phyloP scores from a whole-genome alignment of 2,329 filamentous ascomycete species.

The Seiridium cupressi region DNA sequence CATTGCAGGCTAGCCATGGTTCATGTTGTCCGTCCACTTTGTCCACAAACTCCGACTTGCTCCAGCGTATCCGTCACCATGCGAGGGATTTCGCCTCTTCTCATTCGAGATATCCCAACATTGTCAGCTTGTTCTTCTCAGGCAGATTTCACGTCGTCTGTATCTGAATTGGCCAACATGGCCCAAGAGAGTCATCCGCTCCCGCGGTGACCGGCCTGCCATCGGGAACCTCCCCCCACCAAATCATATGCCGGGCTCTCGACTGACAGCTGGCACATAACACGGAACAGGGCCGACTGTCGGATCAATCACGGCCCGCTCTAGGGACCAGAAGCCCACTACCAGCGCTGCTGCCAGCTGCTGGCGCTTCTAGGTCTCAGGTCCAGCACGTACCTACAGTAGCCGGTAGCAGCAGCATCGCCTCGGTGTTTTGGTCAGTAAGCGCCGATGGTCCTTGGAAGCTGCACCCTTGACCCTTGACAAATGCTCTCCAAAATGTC shows the following conservation, averaged over 20 bases:
- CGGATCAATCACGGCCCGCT: not conserved
- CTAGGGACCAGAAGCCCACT: not conserved
- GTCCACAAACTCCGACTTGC: not conserved
- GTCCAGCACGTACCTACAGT: too few relatives aligned
- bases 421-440: constrained; percentile 4
- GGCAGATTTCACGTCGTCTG: not conserved
- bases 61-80: not conserved
- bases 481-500: constrained; percentile 1
- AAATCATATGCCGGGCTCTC: not conserved
- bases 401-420: not conserved
- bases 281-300: too few relatives aligned
- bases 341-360: too few relatives aligned
- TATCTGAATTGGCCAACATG: not conserved
- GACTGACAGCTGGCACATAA: not conserved
- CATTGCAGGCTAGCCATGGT: not conserved
- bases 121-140: not conserved
- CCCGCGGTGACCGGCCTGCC: not conserved
- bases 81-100: not conserved
- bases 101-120: not conserved
- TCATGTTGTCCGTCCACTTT: not conserved
- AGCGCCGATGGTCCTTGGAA: not conserved
- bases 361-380: too few relatives aligned
- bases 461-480: not conserved
- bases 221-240: not conserved
- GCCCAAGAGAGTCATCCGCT: not conserved